phyloP scores from a whole-genome alignment of 225 moss, liverwort and hornwort species.

The Bryoerythrophyllum caledonicum region DNA sequence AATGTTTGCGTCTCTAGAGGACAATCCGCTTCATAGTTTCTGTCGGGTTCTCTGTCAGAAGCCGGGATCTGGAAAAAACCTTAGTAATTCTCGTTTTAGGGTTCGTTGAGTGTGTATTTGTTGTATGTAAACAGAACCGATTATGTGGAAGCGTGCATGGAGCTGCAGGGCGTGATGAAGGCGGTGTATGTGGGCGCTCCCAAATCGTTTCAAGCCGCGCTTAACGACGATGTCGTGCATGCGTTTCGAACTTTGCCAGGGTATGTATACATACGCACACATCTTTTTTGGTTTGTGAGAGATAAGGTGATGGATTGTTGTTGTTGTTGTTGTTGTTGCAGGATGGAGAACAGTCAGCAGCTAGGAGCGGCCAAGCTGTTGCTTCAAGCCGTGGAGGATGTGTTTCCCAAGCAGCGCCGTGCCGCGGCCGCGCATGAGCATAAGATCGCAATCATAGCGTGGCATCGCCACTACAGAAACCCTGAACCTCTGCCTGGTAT shows the following conservation, averaged over 20 bases:
- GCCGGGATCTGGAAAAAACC: conserved; percentile 8
- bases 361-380: conserved; percentile 65
- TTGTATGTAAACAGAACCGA: conserved; percentile 31
- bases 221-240: conserved; percentile 52
- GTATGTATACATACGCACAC: conserved; percentile 20
- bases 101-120: too few species aligned
- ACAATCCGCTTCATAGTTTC: background rate
- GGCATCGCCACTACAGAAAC: conserved; percentile 59
- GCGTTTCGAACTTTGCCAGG: conserved; percentile 49
- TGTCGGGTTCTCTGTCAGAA: background rate
- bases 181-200: conserved; percentile 40
- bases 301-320: background rate
- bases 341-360: conserved; percentile 78
- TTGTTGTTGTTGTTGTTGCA: conserved; percentile 21
- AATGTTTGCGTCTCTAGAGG: background rate
- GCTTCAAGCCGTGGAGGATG: conserved; percentile 64
- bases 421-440: conserved; percentile 67
- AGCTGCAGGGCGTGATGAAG: conserved; percentile 47
- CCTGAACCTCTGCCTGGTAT: conserved; percentile 61
- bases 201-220: conserved; percentile 46
- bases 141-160: conserved; percentile 68
- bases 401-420: conserved; percentile 75
- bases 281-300: background rate
- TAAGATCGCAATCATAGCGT: conserved; percentile 76
- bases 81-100: background rate